phyloP scores from a whole-genome alignment of 2,329 filamentous ascomycete genomes.

The Hypoxylon sp. region DNA sequence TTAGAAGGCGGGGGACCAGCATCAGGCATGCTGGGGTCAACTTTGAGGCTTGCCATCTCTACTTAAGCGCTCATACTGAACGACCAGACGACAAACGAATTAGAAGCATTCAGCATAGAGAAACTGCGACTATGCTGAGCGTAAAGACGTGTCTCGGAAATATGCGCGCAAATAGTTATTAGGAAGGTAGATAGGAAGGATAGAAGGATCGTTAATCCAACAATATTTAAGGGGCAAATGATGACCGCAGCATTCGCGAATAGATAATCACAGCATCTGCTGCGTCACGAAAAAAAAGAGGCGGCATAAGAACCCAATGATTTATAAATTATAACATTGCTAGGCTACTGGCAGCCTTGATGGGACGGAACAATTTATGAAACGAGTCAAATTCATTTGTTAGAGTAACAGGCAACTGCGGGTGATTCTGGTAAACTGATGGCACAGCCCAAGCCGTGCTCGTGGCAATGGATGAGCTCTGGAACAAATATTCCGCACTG shows the following conservation, averaged over 20 bases:
- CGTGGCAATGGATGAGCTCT: conserved; percentile 13
- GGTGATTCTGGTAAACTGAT: conserved; percentile 16
- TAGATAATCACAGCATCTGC: conserved; percentile 36
- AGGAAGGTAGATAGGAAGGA: conserved; percentile 19
- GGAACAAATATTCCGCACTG: conserved; percentile 36
- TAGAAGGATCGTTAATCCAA: conserved; percentile 18
- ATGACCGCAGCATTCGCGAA: conserved; percentile 44
- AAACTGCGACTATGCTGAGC: conserved; percentile 20
- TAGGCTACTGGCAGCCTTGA: conserved; percentile 19
- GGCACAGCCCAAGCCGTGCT: conserved; percentile 20
- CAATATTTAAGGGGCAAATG: conserved; percentile 31
- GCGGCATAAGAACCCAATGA: conserved; percentile 42
- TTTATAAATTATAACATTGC: not conserved
- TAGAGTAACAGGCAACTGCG: conserved; percentile 17
- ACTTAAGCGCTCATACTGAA: conserved; percentile 10
- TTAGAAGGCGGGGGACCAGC: conserved; percentile 33
- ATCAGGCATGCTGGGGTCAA: conserved; percentile 45
- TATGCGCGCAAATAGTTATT: conserved; percentile 36
- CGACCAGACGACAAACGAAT: conserved; percentile 17
- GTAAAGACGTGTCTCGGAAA: conserved; percentile 22
- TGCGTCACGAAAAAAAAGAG: conserved; percentile 45
- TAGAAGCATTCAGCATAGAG: conserved; percentile 11
- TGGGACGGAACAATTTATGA: conserved; percentile 14
- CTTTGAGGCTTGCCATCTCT: conserved; percentile 47
- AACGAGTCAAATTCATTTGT: conserved; percentile 25